phyloP scores from a whole-genome alignment of 2,329 filamentous ascomycete species.

The Aspergillus sergii region DNA sequence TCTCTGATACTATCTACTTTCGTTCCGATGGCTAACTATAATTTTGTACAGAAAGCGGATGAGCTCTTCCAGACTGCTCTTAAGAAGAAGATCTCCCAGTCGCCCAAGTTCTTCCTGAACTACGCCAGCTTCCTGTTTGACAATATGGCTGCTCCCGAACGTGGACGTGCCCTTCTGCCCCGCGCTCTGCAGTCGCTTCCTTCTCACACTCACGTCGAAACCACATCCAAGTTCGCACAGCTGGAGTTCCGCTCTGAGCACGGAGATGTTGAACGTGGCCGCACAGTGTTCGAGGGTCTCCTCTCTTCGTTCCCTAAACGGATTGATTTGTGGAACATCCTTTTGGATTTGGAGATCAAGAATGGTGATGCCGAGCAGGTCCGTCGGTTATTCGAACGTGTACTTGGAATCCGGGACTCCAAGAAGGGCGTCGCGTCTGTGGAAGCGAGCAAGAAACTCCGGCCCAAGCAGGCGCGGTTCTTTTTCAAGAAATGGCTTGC shows the following conservation, averaged over 20 bases:
- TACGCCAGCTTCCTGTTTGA: slow-evolving; percentile 92
- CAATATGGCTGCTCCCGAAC: slow-evolving; percentile 68
- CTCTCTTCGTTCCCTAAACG: slow-evolving; percentile 84
- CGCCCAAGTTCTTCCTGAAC: slow-evolving; percentile 85
- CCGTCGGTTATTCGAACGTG: slow-evolving; percentile 79
- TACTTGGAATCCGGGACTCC: slow-evolving; percentile 52
- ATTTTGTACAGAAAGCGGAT: slow-evolving; percentile 72
- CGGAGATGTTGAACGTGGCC: slow-evolving; percentile 85
- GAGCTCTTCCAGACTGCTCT: slow-evolving; percentile 81
- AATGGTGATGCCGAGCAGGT: slow-evolving; percentile 64
- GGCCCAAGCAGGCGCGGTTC: slow-evolving; percentile 78
- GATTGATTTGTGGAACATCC: slow-evolving; percentile 89
- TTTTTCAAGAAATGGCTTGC: slow-evolving; percentile 92
- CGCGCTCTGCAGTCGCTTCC: slow-evolving; percentile 85
- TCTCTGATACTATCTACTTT: too few relatives aligned
- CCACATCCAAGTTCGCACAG: slow-evolving; percentile 85
- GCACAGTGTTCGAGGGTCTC: slow-evolving; percentile 91
- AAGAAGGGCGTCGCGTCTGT: slow-evolving; percentile 37
- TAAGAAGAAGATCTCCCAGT: slow-evolving; percentile 87
- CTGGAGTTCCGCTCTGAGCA: slow-evolving; percentile 85
- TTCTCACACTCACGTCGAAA: slow-evolving; percentile 66
- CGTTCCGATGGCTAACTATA: slow-evolving; percentile 26
- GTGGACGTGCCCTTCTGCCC: slow-evolving; percentile 74
- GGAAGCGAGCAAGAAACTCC: slow-evolving; percentile 64
- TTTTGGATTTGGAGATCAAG: slow-evolving; percentile 79